These are phyloP conservation scores for Alternaria dauci DNA, from an alignment of 2,329 filamentous ascomycete species.

Conservation along the genomic window DNA sequence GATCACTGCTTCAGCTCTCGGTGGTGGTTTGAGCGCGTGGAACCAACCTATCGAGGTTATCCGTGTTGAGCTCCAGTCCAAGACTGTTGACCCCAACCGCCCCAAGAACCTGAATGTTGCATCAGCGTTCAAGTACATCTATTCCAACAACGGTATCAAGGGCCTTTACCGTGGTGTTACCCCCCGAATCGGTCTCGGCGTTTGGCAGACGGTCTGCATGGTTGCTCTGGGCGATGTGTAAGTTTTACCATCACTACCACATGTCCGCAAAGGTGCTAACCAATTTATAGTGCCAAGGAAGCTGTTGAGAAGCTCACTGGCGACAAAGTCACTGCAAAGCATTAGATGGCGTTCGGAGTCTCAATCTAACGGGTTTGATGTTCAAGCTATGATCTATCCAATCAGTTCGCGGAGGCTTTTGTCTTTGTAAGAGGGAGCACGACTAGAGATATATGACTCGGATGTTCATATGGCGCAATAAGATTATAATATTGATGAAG, in stretches of 20 bases:
- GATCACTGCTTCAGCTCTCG: constrained; percentile 83
- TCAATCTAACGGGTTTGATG: constrained; percentile 13
- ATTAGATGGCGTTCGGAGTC: constrained; percentile 57
- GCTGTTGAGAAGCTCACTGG: constrained; percentile 71
- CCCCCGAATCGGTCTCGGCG: constrained; percentile 89
- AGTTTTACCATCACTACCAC: constrained; percentile 55
- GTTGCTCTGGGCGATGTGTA: constrained; percentile 98
- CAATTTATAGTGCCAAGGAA: constrained; percentile 66
- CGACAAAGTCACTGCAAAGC: constrained; percentile 70
- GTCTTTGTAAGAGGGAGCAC: background rate
- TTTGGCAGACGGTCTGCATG: constrained; percentile 99
- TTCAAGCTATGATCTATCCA: constrained; percentile 10
- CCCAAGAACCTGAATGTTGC: constrained; percentile 99
- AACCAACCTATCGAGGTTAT: constrained; percentile 99
- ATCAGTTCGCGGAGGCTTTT: constrained; percentile 7
- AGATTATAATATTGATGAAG: constrained; percentile 17
- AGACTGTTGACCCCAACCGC: constrained; percentile 95
- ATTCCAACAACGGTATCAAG: constrained; percentile 83
- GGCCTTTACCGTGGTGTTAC: constrained; percentile 96
- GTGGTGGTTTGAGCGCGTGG: constrained; percentile 96
- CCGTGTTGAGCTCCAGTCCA: constrained; percentile 99
- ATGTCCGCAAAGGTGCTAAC: constrained; percentile 29
- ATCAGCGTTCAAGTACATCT: constrained; percentile 85
- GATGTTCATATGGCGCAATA: constrained; percentile 10
- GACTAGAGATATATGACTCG: background rate